Evolutionary conservation across 2,329 filamentous ascomycete species (phyloP).

Genomic region (Emmonsiellopsis sp.): DNA sequence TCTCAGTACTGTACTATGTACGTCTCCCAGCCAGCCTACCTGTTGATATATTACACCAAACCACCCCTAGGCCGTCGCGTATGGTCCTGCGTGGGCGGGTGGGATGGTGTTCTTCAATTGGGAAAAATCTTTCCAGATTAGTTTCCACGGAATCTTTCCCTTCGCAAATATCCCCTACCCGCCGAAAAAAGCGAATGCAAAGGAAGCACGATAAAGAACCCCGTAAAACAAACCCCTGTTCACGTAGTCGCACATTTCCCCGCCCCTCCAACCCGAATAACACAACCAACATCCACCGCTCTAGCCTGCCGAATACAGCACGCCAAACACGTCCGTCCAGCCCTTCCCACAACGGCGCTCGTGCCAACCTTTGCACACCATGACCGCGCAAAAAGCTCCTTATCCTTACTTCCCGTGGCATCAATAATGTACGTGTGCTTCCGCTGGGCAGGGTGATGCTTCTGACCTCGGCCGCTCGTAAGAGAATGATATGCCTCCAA

Average conservation of each 20-base stretch:
- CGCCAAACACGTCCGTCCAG: constrained; percentile 29
- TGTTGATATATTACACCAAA: too few relatives aligned
- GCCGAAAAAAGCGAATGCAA: not conserved
- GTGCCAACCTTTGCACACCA: constrained; percentile 37
- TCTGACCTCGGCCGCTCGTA: not conserved
- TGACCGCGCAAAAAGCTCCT: constrained; percentile 34
- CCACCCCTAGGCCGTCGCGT: too few relatives aligned
- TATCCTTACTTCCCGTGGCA: constrained; percentile 24
- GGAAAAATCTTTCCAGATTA: too few relatives aligned
- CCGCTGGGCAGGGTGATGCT: not conserved
- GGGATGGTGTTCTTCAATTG: too few relatives aligned
- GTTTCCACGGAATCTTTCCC: too few relatives aligned
- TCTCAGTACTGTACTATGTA: too few relatives aligned
- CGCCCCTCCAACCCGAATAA: constrained; percentile 26
- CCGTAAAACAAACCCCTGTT: too few relatives aligned
- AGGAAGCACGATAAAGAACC: not conserved
- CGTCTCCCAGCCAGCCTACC: too few relatives aligned
- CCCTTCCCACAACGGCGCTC: constrained; percentile 33
- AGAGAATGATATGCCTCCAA: not conserved
- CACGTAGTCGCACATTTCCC: not conserved
- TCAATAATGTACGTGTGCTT: constrained; percentile 24
- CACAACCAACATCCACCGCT: constrained; percentile 29
- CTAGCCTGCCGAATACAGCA: constrained; percentile 37
- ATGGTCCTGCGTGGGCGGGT: too few relatives aligned
- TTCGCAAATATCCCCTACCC: too few relatives aligned